phyloP scores from a whole-genome alignment of 768 basidiomycete genomes.

The Udeniomyces megalosporus region DNA sequence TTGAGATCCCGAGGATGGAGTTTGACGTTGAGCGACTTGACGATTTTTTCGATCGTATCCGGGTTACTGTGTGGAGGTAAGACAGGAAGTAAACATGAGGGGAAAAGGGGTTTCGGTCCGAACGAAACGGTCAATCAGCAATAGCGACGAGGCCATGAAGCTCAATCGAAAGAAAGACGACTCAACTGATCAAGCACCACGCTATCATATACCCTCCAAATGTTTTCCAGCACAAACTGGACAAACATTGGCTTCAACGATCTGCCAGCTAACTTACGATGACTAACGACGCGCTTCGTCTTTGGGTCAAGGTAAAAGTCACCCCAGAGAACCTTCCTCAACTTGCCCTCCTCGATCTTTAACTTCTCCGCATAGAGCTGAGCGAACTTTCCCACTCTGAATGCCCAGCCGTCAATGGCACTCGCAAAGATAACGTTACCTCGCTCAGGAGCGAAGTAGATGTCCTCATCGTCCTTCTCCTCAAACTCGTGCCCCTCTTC shows the following conservation, averaged over 20 bases:
- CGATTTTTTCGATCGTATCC: slow-evolving; percentile 77
- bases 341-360: slow-evolving; percentile 70
- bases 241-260: slow-evolving; percentile 88
- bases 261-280: slow-evolving; percentile 76
- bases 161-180: not conserved
- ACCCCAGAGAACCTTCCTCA: slow-evolving; percentile 83
- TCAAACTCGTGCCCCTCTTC: slow-evolving; percentile 46
- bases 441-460: slow-evolving; percentile 88
- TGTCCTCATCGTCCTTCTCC: slow-evolving; percentile 93
- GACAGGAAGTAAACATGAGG: not conserved
- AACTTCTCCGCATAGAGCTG: slow-evolving; percentile 80
- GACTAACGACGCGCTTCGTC: slow-evolving; percentile 75
- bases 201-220: slow-evolving; percentile 93
- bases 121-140: not conserved
- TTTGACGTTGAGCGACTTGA: slow-evolving; percentile 61
- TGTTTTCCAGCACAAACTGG: slow-evolving; percentile 89
- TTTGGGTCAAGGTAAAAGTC: slow-evolving; percentile 95
- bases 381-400: slow-evolving; percentile 82
- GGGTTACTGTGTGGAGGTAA: slow-evolving; percentile 44
- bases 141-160: not conserved
- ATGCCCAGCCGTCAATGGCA: slow-evolving; percentile 95
- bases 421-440: slow-evolving; percentile 95
- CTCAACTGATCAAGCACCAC: slow-evolving; percentile 58
- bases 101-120: not conserved
- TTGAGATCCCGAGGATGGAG: slow-evolving; percentile 76